Percentiles rank a stretch among this genome's conserved stretches.
phyloP scores from a whole-genome alignment of 345 rosid species.

The Hirschfeldia incana region DNA sequence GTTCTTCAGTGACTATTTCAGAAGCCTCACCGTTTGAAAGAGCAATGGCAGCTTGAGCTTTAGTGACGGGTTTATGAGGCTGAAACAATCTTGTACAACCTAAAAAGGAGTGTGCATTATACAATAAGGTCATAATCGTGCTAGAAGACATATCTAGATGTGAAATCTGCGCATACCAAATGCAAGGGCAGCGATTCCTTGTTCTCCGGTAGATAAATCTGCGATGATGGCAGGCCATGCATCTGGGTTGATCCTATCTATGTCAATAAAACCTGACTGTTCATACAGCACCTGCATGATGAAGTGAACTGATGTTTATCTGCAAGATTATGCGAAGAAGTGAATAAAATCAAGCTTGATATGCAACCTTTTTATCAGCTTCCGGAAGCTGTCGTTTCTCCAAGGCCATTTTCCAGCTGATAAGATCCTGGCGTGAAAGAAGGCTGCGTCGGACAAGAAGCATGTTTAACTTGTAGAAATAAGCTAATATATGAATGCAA shows the following conservation, averaged over 20 bases:
- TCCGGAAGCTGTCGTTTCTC: constrained; percentile 88
- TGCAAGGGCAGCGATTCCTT: constrained; percentile 87
- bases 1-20: constrained; percentile 80
- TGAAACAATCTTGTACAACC: constrained; percentile 97
- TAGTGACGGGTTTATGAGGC: constrained; percentile 94
- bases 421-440: constrained; percentile 93
- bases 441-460: constrained; percentile 51
- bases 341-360: constrained; percentile 12
- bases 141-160: constrained; percentile 14
- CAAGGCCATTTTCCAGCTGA: constrained; percentile 97
- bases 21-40: constrained; percentile 90
- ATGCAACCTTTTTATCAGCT: constrained; percentile 76
- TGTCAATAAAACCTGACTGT: constrained; percentile 85
- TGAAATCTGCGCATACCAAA: constrained; percentile 62
- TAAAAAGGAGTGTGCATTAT: constrained; percentile 30
- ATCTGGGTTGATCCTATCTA: constrained; percentile 76
- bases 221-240: constrained; percentile 95
- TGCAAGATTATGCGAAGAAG: background rate
- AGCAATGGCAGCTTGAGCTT: constrained; percentile 95
- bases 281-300: constrained; percentile 55
- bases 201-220: constrained; percentile 84
- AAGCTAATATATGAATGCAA: constrained; percentile 8
- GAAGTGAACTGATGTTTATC: constrained; percentile 20
- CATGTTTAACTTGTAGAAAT: constrained; percentile 11
- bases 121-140: constrained; percentile 20